Evolutionary conservation across 2,329 filamentous ascomycete species (phyloP).

Genomic region (Fusarium sp.): DNA sequence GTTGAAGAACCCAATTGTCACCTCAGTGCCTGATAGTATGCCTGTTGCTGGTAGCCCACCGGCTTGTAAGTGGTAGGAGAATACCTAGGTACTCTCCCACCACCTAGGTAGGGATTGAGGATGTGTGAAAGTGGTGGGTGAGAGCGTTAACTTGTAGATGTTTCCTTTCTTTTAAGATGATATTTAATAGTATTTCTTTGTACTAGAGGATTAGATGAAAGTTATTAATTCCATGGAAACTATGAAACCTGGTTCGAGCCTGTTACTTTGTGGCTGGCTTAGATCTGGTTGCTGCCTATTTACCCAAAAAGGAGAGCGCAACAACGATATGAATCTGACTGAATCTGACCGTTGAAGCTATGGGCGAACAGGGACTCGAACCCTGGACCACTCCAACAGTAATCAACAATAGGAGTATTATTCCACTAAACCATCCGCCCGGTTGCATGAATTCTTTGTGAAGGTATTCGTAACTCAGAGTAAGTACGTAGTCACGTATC

Average conservation of each 20-base stretch:
- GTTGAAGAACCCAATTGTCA: background rate
- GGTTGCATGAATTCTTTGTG: background rate
- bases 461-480: background rate
- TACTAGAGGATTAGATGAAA: background rate
- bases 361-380: background rate
- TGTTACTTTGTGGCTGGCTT: background rate
- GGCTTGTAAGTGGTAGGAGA: background rate
- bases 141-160: background rate
- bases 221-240: background rate
- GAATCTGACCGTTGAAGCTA: background rate
- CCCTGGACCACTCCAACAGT: background rate
- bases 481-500: background rate
- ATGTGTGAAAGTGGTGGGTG: background rate
- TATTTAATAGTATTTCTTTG: too few species aligned
- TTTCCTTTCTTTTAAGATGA: background rate
- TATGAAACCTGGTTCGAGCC: too few species aligned
- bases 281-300: background rate
- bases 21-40: background rate
- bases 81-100: too few species aligned
- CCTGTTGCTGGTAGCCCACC: background rate
- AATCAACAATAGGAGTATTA: background rate
- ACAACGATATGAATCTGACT: background rate
- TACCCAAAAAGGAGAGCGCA: background rate
- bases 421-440: constrained; percentile 1
- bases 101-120: background rate